Base-by-base conservation (phyloP, 2,329 filamentous ascomycete species). In the Tolypocladium nubicola region DNA sequence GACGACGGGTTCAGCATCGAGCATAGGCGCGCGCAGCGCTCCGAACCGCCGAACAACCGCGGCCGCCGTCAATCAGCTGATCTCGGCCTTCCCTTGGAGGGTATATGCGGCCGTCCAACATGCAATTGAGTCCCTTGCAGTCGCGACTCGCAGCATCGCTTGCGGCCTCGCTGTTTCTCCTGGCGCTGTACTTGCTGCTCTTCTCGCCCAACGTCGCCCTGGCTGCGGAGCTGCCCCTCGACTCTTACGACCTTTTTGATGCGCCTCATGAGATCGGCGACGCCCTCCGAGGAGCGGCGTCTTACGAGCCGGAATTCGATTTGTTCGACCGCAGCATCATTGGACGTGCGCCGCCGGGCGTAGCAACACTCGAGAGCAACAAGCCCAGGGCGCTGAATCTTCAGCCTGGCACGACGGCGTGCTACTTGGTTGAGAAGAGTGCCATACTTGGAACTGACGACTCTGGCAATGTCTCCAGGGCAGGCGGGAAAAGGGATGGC, bases 91-190 rank as follows among this genome's bases (percentile, higher is more conserved):
- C 69, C 72, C 71, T 67, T 67, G 65, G 71, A 70, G 76, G 76
- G 72, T 73, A 73, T 73, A 70, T 11, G 30, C 30, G 47, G 30
- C 47, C 65, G 63, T 64, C 61, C 67, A 71, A 65, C 62, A 82
- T 83, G 80, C 75, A 85, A 71, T 79, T 86, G 70, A 85, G 81
- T 69, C 84, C 81, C 66, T 75, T 89, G 63, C 88, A 89, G 75
- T 87, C 85, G 73, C 86, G 87, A 68, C 81, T 90, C 66, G 81
- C 82, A 67, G 84, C 85, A 65, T 88, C 86, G 58, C 68, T 87
- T 56, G 75, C 81, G 65, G 82, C 84, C 56, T 82, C 83, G 38
- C 71, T 82, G 37, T 67, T 87, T 54, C 70, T 89, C 38, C 64
- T 87, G 39, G 66, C 83, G 43, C 68, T 90, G 47, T 87, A 84